Conservation (phyloP, 202 grass and related monocot genomes). For the Schoenoplectus tabernaemontani region DNA sequence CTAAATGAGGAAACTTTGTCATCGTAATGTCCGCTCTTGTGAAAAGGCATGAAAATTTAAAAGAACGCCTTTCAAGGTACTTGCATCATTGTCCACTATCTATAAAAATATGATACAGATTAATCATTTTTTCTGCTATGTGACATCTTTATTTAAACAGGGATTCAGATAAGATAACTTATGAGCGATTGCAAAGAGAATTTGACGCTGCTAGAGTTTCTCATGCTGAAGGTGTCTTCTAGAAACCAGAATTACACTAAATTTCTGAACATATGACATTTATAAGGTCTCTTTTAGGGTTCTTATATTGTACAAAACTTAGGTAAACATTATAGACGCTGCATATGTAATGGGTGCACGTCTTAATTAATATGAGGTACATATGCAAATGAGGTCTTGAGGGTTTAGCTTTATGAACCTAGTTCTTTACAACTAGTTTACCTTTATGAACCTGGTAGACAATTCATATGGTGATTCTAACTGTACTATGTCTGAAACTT, state of each 20-base stretch:
- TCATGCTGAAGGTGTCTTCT: slow-evolving; percentile 58
- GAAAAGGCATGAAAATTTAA: slow-evolving; percentile 86
- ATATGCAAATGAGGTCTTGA: neutral
- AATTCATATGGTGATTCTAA: slow-evolving; percentile 6
- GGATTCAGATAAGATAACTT: slow-evolving; percentile 89
- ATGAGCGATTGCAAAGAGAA: slow-evolving; percentile 85
- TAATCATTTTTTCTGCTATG: neutral
- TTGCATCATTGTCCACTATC: neutral
- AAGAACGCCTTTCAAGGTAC: slow-evolving; percentile 83
- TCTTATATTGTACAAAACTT: no score
- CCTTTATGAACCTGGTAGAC: neutral
- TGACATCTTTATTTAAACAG: slow-evolving; percentile 28
- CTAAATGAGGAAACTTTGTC: neutral
- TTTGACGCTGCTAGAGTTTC: slow-evolving; percentile 66
- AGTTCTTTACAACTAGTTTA: neutral
- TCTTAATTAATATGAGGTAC: neutral
- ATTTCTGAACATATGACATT: neutral
- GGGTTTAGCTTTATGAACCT: neutral
- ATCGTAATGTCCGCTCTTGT: slow-evolving; percentile 25
- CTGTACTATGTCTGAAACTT: slow-evolving; percentile 9
- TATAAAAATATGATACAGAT: neutral
- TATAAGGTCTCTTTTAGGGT: no score
- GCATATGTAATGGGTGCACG: neutral
- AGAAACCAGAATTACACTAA: neutral
- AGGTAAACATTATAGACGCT: slow-evolving; percentile 1